Conservation (phyloP, 768 basidiomycete species). For the Rhizopogon salebrosus region DNA sequence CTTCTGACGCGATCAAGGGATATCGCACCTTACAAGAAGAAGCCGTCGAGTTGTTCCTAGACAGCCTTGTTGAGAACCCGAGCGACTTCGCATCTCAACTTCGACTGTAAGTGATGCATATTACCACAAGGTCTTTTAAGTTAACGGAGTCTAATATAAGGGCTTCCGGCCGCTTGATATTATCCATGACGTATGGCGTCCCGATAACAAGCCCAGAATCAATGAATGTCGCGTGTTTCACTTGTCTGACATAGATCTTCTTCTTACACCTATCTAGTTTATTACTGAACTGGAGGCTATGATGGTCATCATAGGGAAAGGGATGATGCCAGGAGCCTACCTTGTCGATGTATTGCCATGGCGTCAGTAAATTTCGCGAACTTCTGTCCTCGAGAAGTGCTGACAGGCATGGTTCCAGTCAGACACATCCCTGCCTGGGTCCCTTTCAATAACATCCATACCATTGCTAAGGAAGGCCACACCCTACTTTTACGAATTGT, state of each 20-base stretch:
- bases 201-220: background rate
- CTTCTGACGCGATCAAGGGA: background rate
- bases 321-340: conserved; percentile 2
- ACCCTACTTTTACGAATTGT: background rate
- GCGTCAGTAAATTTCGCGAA: background rate
- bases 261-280: background rate
- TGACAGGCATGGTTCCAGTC: conserved; percentile 8
- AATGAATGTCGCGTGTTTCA: background rate
- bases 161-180: background rate
- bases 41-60: background rate
- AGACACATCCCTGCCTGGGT: conserved; percentile 14
- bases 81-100: background rate
- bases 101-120: conserved; percentile 1
- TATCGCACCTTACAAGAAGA: conserved; percentile 1
- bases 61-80: conserved; percentile 1
- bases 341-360: conserved; percentile 1
- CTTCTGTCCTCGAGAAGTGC: background rate
- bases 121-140: background rate
- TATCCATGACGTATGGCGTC: conserved; percentile 6
- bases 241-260: background rate
- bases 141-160: background rate
- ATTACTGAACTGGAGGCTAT: conserved; percentile 1
- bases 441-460: conserved; percentile 9
- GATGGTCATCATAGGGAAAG: background rate
- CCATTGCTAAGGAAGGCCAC: background rate